Evolutionary conservation across 2,329 filamentous ascomycete genomes (phyloP).

Genomic region (Colletotrichum eremochloae): DNA sequence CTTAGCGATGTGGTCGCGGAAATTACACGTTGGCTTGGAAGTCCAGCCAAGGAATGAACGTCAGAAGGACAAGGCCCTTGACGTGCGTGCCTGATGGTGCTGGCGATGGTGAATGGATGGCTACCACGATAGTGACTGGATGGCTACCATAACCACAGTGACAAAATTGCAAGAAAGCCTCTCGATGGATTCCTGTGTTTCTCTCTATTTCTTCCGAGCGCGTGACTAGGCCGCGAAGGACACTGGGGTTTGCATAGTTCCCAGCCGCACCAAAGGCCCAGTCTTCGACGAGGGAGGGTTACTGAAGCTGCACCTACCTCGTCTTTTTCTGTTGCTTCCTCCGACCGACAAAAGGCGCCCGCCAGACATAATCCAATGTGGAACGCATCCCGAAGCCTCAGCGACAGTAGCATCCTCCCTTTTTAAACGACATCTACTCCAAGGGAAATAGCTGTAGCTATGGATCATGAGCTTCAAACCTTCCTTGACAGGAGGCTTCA

Average conservation of each 20-base stretch:
- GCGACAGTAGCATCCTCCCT: too few species aligned
- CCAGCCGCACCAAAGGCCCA: background rate
- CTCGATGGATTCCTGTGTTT: background rate
- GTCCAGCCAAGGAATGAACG: background rate
- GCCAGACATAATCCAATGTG: background rate
- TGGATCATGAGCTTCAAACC: background rate
- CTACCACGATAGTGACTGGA: background rate
- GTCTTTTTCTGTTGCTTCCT: background rate
- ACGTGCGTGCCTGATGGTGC: background rate
- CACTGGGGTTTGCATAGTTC: background rate
- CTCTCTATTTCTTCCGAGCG: background rate
- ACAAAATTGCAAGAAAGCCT: background rate
- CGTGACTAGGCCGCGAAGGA: background rate
- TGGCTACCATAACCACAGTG: background rate
- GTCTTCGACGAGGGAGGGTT: background rate
- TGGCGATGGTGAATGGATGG: background rate
- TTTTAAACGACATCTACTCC: background rate
- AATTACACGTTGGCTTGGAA: slow-evolving; percentile 1
- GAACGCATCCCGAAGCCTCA: background rate
- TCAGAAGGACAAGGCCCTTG: background rate
- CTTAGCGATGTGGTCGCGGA: background rate
- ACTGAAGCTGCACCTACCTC: slow-evolving; percentile 1
- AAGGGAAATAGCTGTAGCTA: background rate
- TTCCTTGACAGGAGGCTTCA: slow-evolving; percentile 9
- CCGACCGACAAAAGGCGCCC: background rate